Base-by-base conservation (phyloP, 2,329 filamentous ascomycete genomes). In the Sporothrix variecibatus region DNA sequence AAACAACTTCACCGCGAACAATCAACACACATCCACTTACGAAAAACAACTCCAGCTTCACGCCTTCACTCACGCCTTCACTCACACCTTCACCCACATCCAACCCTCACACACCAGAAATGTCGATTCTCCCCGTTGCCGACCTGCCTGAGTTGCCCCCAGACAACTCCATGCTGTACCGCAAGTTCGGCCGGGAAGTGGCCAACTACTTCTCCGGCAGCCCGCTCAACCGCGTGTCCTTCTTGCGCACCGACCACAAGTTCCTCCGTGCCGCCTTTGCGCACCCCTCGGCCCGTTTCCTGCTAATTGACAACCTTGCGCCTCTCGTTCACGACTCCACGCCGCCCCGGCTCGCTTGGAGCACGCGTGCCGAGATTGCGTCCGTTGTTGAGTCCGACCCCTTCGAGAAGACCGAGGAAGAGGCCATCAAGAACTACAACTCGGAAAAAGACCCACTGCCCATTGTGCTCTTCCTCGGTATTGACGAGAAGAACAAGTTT, bases 131-230 rank as follows among this genome's bases (percentile, higher is more conserved):
- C 28, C 75, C 76, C 12, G 9, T 71, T 28, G 69, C 76, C 56
- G 72, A 73, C 75, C 81, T 83, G 46, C 87, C 87, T 73, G 82
- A 85, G 77, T 82, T 86, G 73, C 82, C 85, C 72, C 82, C 83
- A 82, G 82, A 88, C 82, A 84, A 87, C 81, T 89, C 88, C 15
- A 94, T 94, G 90, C 86, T 96, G 79, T 89, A 90, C 78, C 86
- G 89, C 75, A 93, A 91, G 80, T 95, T 94, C 83, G 93, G 93
- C 82, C 91, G 89, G 77, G 93, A 95, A 83, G 86, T 93, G 76
- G 88, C 91, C 80, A 96, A 95, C 83, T 96, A 96, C 88, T 96
- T 95, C 83, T 90, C 92, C 69, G 92, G 93, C 77, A 92, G 89
- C 72, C 92, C 91, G 7, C 83, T 95, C 74, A 95, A 96, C 84